These are phyloP conservation scores for Mycena floridula DNA, from an alignment of 768 basidiomycete genomes.

Conservation along the genomic window DNA sequence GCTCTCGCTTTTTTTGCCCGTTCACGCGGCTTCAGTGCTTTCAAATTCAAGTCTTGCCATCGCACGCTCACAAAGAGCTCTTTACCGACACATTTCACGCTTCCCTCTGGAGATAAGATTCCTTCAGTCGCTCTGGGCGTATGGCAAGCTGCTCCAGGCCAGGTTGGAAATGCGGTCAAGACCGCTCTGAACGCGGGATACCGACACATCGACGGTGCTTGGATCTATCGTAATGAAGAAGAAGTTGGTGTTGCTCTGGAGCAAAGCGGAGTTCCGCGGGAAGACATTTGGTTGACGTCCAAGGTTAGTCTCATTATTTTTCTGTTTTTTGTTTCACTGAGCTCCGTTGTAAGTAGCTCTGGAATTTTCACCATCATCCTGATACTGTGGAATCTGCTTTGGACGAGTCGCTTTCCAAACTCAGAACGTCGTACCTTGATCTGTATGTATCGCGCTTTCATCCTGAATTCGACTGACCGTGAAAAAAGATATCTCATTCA, in stretches of 20 bases:
- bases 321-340: not conserved
- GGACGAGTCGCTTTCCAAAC: constrained; percentile 55
- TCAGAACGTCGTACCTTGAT: constrained; percentile 69
- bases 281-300: constrained; percentile 57
- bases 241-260: constrained; percentile 60
- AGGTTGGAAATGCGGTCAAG: constrained; percentile 68
- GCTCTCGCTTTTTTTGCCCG: too few relatives aligned
- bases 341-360: constrained; percentile 34
- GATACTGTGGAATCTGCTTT: constrained; percentile 62
- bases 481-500: too few relatives aligned
- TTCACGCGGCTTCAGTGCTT: too few relatives aligned
- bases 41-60: too few relatives aligned
- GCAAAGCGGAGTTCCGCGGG: constrained; percentile 52
- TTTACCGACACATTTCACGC: constrained; percentile 45
- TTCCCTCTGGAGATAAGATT: constrained; percentile 64
- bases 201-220: constrained; percentile 71
- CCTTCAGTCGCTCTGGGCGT: constrained; percentile 63
- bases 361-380: constrained; percentile 70
- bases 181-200: constrained; percentile 57
- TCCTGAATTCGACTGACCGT: not conserved
- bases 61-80: too few relatives aligned
- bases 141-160: constrained; percentile 48
- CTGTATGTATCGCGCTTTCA: constrained; percentile 33
- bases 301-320: not conserved
- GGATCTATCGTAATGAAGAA: constrained; percentile 66